Percentiles rank a stretch among this genome's conserved stretches.
These are phyloP conservation scores for Euphorbia celastroides DNA, from an alignment of 441 rosid genomes.

Conservation along the genomic window DNA sequence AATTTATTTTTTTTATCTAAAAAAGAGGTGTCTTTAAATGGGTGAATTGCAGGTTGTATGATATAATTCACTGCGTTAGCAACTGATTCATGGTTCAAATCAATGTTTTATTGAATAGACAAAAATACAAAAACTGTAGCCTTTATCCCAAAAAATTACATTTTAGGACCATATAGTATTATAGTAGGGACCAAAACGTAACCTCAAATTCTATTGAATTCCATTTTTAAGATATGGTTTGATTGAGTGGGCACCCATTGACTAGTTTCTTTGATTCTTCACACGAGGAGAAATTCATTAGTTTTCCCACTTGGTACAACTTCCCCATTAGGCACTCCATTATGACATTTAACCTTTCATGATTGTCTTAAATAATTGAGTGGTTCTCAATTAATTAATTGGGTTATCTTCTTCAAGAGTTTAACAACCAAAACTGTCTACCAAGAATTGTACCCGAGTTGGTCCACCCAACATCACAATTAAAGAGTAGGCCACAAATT, in stretches of 20 bases:
- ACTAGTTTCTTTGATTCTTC: conserved; percentile 6
- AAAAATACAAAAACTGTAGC: conserved; percentile 11
- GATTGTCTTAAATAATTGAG: neutral
- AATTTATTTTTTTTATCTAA: no score
- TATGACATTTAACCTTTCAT: conserved; percentile 17
- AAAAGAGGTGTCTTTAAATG: no score
- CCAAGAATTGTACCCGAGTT: neutral
- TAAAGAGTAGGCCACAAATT: conserved; percentile 3
- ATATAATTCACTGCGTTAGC: no score
- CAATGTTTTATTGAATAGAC: no score
- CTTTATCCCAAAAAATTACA: neutral
- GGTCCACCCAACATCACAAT: conserved; percentile 7
- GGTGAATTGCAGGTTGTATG: no score
- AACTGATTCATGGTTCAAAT: no score
- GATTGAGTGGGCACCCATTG: neutral
- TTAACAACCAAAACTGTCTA: conserved; percentile 1
- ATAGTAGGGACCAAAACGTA: conserved; percentile 16
- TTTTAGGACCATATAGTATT: neutral
- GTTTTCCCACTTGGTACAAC: neutral
- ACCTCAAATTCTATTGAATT: neutral
- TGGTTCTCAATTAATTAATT: conserved; percentile 1
- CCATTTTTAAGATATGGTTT: conserved; percentile 13
- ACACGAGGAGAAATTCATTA: conserved; percentile 7
- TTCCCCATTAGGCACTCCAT: conserved; percentile 14
- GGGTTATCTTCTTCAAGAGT: neutral